Evolutionary conservation across 441 rosid genomes (phyloP).

Genomic region (Gossypium gossypioides): DNA sequence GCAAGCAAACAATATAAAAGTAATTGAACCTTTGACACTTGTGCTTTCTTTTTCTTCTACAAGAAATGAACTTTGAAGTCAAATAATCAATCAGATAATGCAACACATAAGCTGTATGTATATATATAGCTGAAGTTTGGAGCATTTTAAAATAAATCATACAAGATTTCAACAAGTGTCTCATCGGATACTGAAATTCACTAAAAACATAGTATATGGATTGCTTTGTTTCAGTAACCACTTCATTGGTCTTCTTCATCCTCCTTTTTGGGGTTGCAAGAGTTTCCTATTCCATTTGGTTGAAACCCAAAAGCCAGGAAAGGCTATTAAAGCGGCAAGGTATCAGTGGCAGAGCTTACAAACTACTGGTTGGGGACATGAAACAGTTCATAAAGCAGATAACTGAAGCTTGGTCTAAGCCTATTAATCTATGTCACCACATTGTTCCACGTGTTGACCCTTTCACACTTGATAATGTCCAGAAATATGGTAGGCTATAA

Average conservation of each 20-base stretch:
- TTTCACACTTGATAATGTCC: conserved; percentile 21
- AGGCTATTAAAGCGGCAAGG: conserved; percentile 27
- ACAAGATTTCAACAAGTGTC: not conserved
- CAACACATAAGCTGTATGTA: not conserved
- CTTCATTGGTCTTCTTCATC: not conserved
- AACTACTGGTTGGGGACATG: conserved; percentile 30
- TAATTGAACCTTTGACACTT: conserved; percentile 4
- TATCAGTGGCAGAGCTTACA: conserved; percentile 29
- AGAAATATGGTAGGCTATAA: conserved; percentile 25
- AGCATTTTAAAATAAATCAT: not conserved
- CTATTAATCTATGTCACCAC: conserved; percentile 23
- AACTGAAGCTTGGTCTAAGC: conserved; percentile 21
- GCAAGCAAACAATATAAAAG: not conserved
- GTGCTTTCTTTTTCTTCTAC: not conserved
- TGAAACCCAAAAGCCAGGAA: conserved; percentile 31
- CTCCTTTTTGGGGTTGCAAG: conserved; percentile 18
- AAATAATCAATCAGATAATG: conserved; percentile 9
- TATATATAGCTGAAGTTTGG: not conserved
- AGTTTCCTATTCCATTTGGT: conserved; percentile 29
- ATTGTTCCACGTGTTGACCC: conserved; percentile 32
- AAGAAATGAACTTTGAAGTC: conserved; percentile 7
- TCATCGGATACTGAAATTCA: not conserved
- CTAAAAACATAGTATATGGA: conserved; percentile 15
- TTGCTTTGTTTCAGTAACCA: not conserved
- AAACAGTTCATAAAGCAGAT: conserved; percentile 22